phyloP scores from a whole-genome alignment of 495 filamentous ascomycete genomes.

The Penicillium flavigenum region DNA sequence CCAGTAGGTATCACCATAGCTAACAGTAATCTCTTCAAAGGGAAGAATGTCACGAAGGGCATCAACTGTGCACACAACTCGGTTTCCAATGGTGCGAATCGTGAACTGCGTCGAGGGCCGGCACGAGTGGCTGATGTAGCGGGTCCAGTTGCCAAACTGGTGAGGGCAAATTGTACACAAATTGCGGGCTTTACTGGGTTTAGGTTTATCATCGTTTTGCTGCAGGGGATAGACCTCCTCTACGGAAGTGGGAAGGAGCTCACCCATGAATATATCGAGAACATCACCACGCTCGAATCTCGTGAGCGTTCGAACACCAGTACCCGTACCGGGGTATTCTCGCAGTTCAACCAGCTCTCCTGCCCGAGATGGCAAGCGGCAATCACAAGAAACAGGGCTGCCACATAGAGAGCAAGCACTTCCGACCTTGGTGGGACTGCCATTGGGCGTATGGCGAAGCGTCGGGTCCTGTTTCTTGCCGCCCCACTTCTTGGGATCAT shows the following conservation, averaged over 20 bases:
- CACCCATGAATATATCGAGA: conserved; percentile 36
- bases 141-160: conserved; percentile 51
- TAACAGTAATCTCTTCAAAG: conserved; percentile 37
- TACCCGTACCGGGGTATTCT: conserved; percentile 32
- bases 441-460: not conserved
- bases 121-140: conserved; percentile 77
- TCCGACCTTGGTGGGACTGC: not conserved
- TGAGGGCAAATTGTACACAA: not conserved
- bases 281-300: conserved; percentile 25
- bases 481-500: not conserved
- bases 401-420: conserved; percentile 14
- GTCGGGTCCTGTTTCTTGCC: not conserved
- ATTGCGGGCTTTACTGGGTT: not conserved
- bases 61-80: conserved; percentile 21
- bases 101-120: conserved; percentile 44
- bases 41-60: conserved; percentile 28
- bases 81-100: conserved; percentile 24
- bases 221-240: conserved; percentile 15
- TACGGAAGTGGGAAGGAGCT: not conserved
- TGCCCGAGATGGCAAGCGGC: conserved; percentile 14
- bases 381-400: conserved; percentile 15
- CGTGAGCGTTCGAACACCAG: conserved; percentile 35
- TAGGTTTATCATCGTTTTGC: conserved; percentile 2
- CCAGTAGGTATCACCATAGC: conserved; percentile 38
- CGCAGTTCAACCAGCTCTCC: conserved; percentile 35